Evolutionary conservation across 1,284 basidiomycete genomes (phyloP).

Genomic region (Heterobasidion irregulare): DNA sequence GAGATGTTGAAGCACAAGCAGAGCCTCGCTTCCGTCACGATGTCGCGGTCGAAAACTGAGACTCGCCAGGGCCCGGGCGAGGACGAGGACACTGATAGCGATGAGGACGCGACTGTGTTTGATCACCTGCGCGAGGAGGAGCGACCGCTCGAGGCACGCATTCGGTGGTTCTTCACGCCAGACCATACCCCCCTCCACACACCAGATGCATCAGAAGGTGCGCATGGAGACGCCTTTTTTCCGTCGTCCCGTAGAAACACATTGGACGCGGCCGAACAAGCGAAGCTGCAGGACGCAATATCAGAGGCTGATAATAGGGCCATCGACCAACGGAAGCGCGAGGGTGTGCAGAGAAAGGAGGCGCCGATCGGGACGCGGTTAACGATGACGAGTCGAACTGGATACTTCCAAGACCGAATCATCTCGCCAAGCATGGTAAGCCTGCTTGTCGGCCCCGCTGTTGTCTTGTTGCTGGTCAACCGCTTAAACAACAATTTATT

Average conservation of each 20-base stretch:
- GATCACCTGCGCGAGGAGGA: slow-evolving; percentile 46
- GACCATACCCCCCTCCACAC: not conserved
- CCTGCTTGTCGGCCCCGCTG: slow-evolving; percentile 6
- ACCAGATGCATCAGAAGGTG: not conserved
- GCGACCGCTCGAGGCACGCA: slow-evolving; percentile 51
- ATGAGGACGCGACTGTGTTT: slow-evolving; percentile 34
- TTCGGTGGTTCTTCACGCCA: slow-evolving; percentile 29
- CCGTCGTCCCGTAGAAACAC: slow-evolving; percentile 11
- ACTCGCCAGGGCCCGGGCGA: not conserved
- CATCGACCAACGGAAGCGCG: slow-evolving; percentile 16
- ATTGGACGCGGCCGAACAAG: slow-evolving; percentile 15
- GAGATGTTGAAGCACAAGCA: not conserved
- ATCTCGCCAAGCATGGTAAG: slow-evolving; percentile 88
- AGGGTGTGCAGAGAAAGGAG: slow-evolving; percentile 16
- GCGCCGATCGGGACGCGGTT: slow-evolving; percentile 73
- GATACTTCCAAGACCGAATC: slow-evolving; percentile 90
- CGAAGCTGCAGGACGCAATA: slow-evolving; percentile 9
- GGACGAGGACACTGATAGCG: slow-evolving; percentile 42
- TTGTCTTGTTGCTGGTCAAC: too few relatives aligned
- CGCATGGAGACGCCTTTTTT: not conserved
- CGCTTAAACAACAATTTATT: not conserved
- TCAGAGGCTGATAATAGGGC: slow-evolving; percentile 9
- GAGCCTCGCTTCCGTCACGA: not conserved
- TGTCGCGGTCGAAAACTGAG: not conserved
- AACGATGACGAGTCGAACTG: slow-evolving; percentile 94